phyloP scores from a whole-genome alignment of 768 basidiomycete genomes.

The Xerocomellus intermedius region DNA sequence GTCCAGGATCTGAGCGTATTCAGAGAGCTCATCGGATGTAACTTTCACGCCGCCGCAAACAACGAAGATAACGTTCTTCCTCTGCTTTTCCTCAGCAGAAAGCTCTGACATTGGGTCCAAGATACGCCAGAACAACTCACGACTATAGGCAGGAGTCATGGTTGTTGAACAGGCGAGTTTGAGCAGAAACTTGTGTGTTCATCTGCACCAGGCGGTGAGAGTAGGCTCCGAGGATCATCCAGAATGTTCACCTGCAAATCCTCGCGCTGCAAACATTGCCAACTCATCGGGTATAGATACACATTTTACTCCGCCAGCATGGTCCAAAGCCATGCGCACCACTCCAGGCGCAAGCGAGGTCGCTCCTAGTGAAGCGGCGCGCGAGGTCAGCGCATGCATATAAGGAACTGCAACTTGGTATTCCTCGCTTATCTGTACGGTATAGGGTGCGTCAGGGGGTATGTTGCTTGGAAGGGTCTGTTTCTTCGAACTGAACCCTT shows the following conservation, averaged over 20 bases:
- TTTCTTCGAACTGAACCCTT: conserved; percentile 31
- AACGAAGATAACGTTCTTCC: conserved; percentile 17
- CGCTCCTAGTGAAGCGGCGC: conserved; percentile 71
- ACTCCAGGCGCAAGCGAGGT: conserved; percentile 59
- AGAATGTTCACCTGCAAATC: conserved; percentile 54
- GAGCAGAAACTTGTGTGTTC: conserved; percentile 73
- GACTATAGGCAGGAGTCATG: conserved; percentile 63
- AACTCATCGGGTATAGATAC: conserved; percentile 67
- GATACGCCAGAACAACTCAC: conserved; percentile 48
- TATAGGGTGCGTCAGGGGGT: conserved; percentile 33
- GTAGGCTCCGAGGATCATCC: neutral
- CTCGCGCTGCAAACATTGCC: conserved; percentile 56
- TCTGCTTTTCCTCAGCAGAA: conserved; percentile 24
- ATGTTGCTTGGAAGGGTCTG: conserved; percentile 32
- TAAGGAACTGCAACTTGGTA: conserved; percentile 55
- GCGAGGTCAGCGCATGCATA: conserved; percentile 56
- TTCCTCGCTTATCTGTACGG: conserved; percentile 42
- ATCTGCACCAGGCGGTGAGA: conserved; percentile 38
- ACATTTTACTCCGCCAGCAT: conserved; percentile 54
- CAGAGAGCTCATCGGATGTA: conserved; percentile 49
- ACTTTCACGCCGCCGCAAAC: conserved; percentile 58
- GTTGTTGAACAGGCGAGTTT: conserved; percentile 76
- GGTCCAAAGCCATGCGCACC: conserved; percentile 62
- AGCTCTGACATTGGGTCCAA: conserved; percentile 24
- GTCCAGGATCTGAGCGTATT: conserved; percentile 44